Conservation (phyloP, 108 stramenopile genomes). For the Aurantiochytrium sp. region DNA sequence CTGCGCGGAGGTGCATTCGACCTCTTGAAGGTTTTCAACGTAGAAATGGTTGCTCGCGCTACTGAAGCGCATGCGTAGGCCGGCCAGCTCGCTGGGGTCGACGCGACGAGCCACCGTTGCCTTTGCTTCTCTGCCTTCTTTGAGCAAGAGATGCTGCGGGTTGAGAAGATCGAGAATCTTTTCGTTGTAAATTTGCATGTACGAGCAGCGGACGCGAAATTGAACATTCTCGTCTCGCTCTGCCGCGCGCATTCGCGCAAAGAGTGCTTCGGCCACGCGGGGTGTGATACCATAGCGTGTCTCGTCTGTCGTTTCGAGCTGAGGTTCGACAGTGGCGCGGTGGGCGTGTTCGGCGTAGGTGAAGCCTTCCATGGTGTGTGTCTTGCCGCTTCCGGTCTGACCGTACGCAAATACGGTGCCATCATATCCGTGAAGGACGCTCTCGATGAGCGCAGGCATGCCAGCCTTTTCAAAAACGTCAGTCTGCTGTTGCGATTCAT, state of each 20-base stretch:
- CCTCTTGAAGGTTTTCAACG: slow-evolving; percentile 42
- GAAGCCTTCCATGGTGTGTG: slow-evolving; percentile 12
- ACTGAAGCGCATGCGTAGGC: not conserved
- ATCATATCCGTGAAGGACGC: not conserved
- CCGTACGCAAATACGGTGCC: slow-evolving; percentile 17
- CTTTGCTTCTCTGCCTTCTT: not conserved
- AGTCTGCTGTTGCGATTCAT: not conserved
- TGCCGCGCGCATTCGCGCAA: not conserved
- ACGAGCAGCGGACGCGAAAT: slow-evolving; percentile 23
- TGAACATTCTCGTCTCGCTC: not conserved
- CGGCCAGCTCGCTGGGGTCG: not conserved
- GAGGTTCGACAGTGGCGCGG: not conserved
- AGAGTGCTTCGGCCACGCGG: not conserved
- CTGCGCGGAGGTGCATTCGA: slow-evolving; percentile 16
- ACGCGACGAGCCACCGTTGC: not conserved
- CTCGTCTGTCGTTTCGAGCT: not conserved
- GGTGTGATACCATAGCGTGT: not conserved
- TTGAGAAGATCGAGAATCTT: slow-evolving; percentile 53
- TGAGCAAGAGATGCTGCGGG: not conserved
- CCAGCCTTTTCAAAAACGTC: not conserved
- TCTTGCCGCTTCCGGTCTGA: slow-evolving; percentile 19
- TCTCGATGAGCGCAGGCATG: not conserved
- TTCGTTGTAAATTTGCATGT: slow-evolving; percentile 55
- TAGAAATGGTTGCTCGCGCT: not conserved
- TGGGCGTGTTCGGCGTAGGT: not conserved